phyloP scores from a whole-genome alignment of 169 alveolate species.

The Plasmodium coatneyi region DNA sequence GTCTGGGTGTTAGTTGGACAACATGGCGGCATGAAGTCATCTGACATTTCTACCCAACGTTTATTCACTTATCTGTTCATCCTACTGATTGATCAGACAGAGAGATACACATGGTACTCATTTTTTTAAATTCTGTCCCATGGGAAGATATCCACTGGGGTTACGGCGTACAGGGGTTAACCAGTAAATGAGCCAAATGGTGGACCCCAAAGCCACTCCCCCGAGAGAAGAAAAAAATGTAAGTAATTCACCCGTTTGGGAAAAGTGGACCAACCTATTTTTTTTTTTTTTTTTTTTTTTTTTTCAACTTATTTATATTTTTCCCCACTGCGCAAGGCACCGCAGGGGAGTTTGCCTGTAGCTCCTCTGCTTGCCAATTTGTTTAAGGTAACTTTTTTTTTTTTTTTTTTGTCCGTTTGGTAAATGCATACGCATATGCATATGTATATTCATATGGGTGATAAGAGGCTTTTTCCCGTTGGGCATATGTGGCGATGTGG shows the following conservation, averaged over 20 bases:
- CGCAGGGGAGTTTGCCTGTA: neutral
- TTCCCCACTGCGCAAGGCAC: neutral
- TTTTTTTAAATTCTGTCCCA: neutral
- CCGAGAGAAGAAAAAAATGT: neutral
- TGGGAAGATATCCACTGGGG: neutral
- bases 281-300: no score
- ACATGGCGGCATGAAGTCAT: neutral
- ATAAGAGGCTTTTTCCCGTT: neutral
- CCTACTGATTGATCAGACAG: neutral
- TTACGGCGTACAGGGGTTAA: neutral
- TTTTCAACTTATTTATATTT: neutral
- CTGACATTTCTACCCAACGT: neutral
- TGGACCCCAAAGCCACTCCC: neutral
- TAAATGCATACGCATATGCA: neutral
- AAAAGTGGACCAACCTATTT: neutral
- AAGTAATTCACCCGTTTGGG: neutral
- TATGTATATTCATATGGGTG: no score
- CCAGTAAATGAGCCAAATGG: neutral
- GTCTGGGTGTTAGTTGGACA: neutral
- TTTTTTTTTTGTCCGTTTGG: neutral
- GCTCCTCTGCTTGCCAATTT: neutral
- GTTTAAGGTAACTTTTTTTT: neutral
- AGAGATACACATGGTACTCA: neutral
- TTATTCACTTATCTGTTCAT: neutral
- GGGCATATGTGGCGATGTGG: neutral